Evolutionary conservation across 345 rosid species (phyloP), one percentile per base, ranked within the genome.

Genomic region (Euphorbia peplus): DNA sequence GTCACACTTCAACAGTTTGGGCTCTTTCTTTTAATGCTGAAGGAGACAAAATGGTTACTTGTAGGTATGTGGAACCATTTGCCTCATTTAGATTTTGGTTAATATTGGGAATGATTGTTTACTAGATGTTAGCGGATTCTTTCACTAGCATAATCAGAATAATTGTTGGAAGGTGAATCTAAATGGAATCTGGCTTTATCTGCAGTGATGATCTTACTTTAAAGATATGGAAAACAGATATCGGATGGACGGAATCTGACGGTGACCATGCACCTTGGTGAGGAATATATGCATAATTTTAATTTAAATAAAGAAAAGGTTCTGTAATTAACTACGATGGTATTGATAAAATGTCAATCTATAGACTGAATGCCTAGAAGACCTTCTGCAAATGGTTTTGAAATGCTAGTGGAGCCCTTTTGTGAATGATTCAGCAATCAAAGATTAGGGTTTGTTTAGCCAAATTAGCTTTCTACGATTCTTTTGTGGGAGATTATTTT

Each of bases 171-270:
- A 57, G 53, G 48, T 22, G 66, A 47, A 54, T 35, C 67, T 63
- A 48, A 71, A 37, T n/a, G 41, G 18, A 55, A 55, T 71, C 28
- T 79, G 63, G 29, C 50, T 28, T 76, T 60, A 28, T 66, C 71
- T 85, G 81, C 90, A 95, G 99, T 81, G 99, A 91, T 77, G 99
- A 95, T 83, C 96, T 90, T 66, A 88, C 95, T 18, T 67, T 95
- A 72, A 95, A 91, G 87, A 84, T 95, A 80, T 95, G 97, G 99
- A 82, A 63, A 41, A 59, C 89, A 47, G 89, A 91, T 76, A 76
- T 71, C 63, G 46, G 53, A n/a, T 67, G 67, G 79, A 85, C 87
- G 84, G 73, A 73, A 44, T 89, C 90, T 76, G 88, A 87, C 24
- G 86, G 85, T 75, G 90, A 83, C 68, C 83, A 80, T 79, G 90